Conservation (phyloP, 106 monocot genomes). For the Agapanthus africanus region DNA sequence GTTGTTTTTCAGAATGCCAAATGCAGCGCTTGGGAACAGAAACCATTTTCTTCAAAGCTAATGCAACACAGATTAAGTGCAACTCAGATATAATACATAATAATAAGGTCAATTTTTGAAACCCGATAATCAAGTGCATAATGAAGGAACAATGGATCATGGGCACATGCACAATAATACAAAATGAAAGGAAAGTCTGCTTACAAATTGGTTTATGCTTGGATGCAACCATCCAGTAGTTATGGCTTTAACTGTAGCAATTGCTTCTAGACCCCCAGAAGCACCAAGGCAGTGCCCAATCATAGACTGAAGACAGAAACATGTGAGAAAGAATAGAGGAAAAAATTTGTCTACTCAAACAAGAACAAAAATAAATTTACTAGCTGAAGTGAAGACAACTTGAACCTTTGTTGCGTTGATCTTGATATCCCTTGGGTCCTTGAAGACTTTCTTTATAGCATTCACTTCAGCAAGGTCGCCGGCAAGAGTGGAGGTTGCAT, state of each 20-base stretch:
- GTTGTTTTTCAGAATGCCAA: too few relatives aligned
- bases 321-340: constrained; percentile 6
- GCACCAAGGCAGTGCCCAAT: constrained; percentile 98
- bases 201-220: constrained; percentile 94
- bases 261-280: constrained; percentile 89
- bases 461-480: constrained; percentile 98
- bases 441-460: constrained; percentile 93
- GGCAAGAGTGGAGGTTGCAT: constrained; percentile 97
- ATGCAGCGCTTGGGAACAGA: too few relatives aligned
- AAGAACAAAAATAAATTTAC: background rate
- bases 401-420: constrained; percentile 91
- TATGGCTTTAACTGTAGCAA: constrained; percentile 95
- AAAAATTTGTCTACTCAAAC: background rate
- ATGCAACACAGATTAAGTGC: background rate
- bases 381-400: background rate
- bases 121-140: too few relatives aligned
- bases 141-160: too few relatives aligned
- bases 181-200: constrained; percentile 13
- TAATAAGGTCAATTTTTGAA: background rate
- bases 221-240: constrained; percentile 92
- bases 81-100: background rate
- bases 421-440: constrained; percentile 69
- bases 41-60: background rate
- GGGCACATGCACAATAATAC: background rate
- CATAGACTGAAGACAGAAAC: constrained; percentile 63